Percentiles rank a stretch among this genome's conserved stretches.
These are phyloP conservation scores for Leccinum arenicola DNA, from an alignment of 768 basidiomycete genomes.

Conservation along the genomic window DNA sequence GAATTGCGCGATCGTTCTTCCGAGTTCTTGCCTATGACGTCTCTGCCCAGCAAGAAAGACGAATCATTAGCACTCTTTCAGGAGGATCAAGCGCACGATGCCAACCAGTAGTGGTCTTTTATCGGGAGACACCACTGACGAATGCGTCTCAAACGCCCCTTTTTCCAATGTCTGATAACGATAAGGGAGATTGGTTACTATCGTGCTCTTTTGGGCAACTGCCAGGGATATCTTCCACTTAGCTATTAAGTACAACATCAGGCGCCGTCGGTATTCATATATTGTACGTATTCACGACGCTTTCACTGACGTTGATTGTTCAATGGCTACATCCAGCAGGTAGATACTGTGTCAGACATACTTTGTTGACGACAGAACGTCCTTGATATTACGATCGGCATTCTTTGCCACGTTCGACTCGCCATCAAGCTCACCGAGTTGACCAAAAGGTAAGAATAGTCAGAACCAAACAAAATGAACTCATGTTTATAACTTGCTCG, in stretches of 20 bases:
- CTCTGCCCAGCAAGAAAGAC: constrained; percentile 6
- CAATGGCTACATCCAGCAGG: background rate
- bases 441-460: background rate
- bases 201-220: too few relatives aligned
- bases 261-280: too few relatives aligned
- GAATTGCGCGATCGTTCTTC: background rate
- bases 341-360: background rate
- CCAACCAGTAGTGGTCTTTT: background rate
- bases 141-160: background rate
- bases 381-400: background rate
- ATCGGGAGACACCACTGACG: background rate
- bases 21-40: background rate
- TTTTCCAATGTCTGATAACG: background rate
- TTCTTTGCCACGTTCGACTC: background rate
- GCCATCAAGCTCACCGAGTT: background rate
- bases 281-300: background rate
- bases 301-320: too few relatives aligned
- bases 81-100: background rate
- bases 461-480: background rate
- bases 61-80: constrained; percentile 6
- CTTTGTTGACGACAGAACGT: background rate
- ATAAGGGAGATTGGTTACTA: background rate
- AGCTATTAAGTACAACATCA: too few relatives aligned
- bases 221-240: background rate
- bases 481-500: background rate